A percentile compares a stretch with the other conserved stretches of the same genome.
These are phyloP conservation scores for Backusella tuberculispora DNA, from an alignment of 192 early-diverging fungal genomes.

Conservation along the genomic window DNA sequence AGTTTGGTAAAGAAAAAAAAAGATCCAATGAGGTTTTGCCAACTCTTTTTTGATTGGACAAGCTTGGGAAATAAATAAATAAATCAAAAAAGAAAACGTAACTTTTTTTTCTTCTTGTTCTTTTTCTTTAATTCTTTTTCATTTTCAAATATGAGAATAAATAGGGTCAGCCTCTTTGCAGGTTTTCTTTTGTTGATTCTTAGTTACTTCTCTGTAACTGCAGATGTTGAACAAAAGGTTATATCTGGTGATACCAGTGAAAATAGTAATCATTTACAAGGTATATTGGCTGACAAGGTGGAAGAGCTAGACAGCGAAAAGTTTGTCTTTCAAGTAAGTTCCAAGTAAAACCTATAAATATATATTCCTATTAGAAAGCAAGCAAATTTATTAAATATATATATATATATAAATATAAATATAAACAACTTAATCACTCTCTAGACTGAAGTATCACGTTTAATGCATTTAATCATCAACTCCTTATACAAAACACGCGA, in stretches of 20 bases:
- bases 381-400: not conserved
- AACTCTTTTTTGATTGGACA: slow-evolving; percentile 21
- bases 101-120: slow-evolving; percentile 9
- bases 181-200: not conserved
- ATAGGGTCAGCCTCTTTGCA: slow-evolving; percentile 6
- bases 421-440: not conserved
- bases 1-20: slow-evolving; percentile 1
- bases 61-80: slow-evolving; percentile 6
- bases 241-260: not conserved
- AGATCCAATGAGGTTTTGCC: slow-evolving; percentile 22
- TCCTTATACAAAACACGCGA: slow-evolving; percentile 95
- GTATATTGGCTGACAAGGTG: slow-evolving; percentile 16
- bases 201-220: slow-evolving; percentile 1
- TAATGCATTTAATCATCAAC: slow-evolving; percentile 96
- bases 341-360: not conserved
- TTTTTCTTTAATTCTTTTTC: not conserved
- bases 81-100: not conserved
- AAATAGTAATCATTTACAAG: not conserved
- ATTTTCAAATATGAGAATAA: slow-evolving; percentile 16
- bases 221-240: slow-evolving; percentile 7
- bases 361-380: not conserved
- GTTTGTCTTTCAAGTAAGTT: slow-evolving; percentile 39
- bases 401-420: not conserved
- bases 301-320: slow-evolving; percentile 36
- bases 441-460: slow-evolving; percentile 86